These are phyloP conservation scores for Aspergillus pseudoviridinutans DNA, from an alignment of 2,329 filamentous ascomycete genomes.

Conservation along the genomic window DNA sequence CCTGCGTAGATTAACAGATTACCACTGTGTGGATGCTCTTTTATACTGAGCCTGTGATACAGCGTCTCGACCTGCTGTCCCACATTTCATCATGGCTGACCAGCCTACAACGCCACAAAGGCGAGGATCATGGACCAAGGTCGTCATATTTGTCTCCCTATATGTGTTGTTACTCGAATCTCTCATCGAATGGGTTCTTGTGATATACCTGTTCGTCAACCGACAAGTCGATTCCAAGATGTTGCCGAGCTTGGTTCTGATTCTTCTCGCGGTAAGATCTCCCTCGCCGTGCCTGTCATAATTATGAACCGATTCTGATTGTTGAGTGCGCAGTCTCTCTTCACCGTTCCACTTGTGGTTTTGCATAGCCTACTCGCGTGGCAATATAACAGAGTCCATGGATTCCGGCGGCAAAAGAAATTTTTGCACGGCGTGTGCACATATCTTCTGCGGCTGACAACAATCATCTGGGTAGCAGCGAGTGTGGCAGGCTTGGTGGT, in stretches of 20 bases:
- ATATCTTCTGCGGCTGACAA: conserved; percentile 33
- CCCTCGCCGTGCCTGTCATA: not conserved
- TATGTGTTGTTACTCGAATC: conserved; percentile 34
- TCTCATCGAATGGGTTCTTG: conserved; percentile 31
- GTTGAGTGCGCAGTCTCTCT: conserved; percentile 24
- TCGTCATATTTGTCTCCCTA: conserved; percentile 34
- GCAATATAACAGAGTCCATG: conserved; percentile 32
- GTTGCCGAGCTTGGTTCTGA: conserved; percentile 33
- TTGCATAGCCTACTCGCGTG: conserved; percentile 38
- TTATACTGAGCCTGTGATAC: not conserved
- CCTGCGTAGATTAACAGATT: not conserved
- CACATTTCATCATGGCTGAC: conserved; percentile 7
- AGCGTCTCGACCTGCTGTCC: not conserved
- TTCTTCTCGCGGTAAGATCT: conserved; percentile 32
- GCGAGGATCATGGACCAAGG: conserved; percentile 32
- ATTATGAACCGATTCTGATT: not conserved
- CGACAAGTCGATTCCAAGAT: conserved; percentile 36
- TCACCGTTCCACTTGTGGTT: conserved; percentile 33
- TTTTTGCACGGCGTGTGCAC: conserved; percentile 31
- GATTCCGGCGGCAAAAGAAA: conserved; percentile 28
- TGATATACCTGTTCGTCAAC: conserved; percentile 33
- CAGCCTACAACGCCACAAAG: conserved; percentile 14
- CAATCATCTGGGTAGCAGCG: conserved; percentile 36
- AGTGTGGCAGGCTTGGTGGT: conserved; percentile 36
- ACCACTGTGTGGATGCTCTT: not conserved